Evolutionary conservation across 2,329 filamentous ascomycete genomes (phyloP), one percentile per base, ranked within the genome.

Genomic region (Phaeosphaeriaceae sp.): DNA sequence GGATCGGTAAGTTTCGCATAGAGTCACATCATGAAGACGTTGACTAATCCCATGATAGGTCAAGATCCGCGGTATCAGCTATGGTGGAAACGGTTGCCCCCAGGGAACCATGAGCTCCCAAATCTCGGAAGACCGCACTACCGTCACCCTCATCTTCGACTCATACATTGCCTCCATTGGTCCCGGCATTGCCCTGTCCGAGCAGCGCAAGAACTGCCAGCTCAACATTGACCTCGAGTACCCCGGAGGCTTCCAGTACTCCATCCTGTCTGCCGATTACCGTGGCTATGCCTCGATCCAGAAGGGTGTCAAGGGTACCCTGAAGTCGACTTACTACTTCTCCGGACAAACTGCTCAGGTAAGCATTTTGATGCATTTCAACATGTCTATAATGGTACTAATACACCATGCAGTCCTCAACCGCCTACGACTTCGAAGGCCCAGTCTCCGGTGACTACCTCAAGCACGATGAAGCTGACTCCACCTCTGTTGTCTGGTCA

Each of bases 301-400:
- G 29, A 66, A 69, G 54, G 78, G 77, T 23, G 73, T 81, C 41
- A 76, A 67, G 4, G 80, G 79, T 40, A 75, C 73, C 16, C 74
- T 79, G 58, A 79, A 79, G 70, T 79, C 79, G 12, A 81, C 76
- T 28, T 82, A 82, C 70, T 82, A 81, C 69, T 82, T 82, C 70
- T 79, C 79, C 39, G 79, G 80, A 32, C 64, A 72, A 38, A 68
- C 63, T 26, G 59, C 65, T 28, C 76, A 79, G 73, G 76, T 74
- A 67, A 49, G 60, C 28, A 28, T 1, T 17, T 15, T 18, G 6
- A 15, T 9, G 12, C 4, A 4, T 9, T 34, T 34, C n/a, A 34
- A 5, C 32, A 17, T 16, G 29, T 3, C 29, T 15, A 15, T 13
- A 16, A 4, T 3, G 17, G 13, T 20, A 13, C 16, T 37, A 18